Conservation (phyloP, 192 early-diverging fungal genomes). For the Borealophlyctis nickersoniae region DNA sequence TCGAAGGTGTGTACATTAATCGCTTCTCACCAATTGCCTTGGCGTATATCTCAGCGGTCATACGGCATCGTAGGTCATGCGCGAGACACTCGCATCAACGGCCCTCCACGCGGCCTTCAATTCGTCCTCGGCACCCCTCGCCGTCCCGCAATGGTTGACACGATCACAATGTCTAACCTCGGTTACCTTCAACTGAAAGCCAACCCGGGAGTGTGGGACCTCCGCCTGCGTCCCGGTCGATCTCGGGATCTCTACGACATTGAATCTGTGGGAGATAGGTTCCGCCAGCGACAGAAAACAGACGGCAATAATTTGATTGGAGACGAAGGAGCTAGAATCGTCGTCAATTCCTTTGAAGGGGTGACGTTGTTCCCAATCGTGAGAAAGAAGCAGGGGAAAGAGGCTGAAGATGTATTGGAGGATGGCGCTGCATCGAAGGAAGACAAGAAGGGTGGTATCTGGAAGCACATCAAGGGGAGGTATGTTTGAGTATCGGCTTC, state of each 20-base stretch:
- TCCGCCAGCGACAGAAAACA: background rate
- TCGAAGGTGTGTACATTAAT: conserved; percentile 53
- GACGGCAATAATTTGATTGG: background rate
- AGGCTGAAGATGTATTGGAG: conserved; percentile 68
- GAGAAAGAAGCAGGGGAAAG: conserved; percentile 76
- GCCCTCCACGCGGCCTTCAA: conserved; percentile 89
- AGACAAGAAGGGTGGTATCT: conserved; percentile 44
- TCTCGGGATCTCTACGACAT: conserved; percentile 78
- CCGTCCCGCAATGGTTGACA: conserved; percentile 70
- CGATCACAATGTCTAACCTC: conserved; percentile 97
- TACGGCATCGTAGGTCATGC: conserved; percentile 65
- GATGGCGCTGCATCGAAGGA: conserved; percentile 28
- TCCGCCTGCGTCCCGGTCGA: conserved; percentile 76
- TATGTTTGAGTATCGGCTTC: conserved; percentile 9
- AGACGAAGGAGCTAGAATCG: conserved; percentile 49
- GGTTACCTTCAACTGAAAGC: conserved; percentile 97
- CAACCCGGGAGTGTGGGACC: conserved; percentile 82
- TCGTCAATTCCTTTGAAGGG: conserved; percentile 79
- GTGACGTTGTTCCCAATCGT: conserved; percentile 77
- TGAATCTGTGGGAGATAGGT: conserved; percentile 47
- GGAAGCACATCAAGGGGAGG: conserved; percentile 52
- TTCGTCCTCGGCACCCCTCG: conserved; percentile 74
- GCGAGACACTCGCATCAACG: conserved; percentile 59
- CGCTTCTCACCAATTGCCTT: conserved; percentile 15
- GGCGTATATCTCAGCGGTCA: background rate